Evolutionary conservation across 2,329 filamentous ascomycete genomes (phyloP).

Genomic region (Monosporascus cannonballus): DNA sequence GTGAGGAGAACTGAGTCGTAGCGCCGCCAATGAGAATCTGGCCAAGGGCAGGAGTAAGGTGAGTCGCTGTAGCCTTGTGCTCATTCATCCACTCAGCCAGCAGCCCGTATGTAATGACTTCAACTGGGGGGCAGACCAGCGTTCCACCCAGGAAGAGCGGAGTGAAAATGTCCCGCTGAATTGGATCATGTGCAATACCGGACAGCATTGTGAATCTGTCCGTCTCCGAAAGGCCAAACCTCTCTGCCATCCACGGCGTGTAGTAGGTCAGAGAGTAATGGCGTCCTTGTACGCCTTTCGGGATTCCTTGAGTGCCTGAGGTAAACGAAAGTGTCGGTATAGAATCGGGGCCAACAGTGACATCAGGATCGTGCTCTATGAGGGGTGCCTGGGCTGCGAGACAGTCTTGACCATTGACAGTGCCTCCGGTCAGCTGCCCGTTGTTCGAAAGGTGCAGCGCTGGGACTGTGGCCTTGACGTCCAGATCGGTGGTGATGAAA

Average conservation of each 20-base stretch:
- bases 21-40: conserved; percentile 82
- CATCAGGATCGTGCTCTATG: conserved; percentile 31
- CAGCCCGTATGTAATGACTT: conserved; percentile 77
- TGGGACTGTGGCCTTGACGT: conserved; percentile 67
- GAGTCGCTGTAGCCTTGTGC: conserved; percentile 70
- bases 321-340: conserved; percentile 69
- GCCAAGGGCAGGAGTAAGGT: conserved; percentile 90
- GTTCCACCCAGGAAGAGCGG: conserved; percentile 78
- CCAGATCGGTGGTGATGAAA: conserved; percentile 59
- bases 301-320: conserved; percentile 65
- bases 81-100: conserved; percentile 84
- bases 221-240: conserved; percentile 63
- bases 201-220: conserved; percentile 75
- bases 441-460: conserved; percentile 63
- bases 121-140: conserved; percentile 67
- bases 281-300: conserved; percentile 77
- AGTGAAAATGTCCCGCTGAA: conserved; percentile 73
- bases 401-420: conserved; percentile 57
- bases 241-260: conserved; percentile 85
- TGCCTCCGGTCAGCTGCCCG: conserved; percentile 63
- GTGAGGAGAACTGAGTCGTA: conserved; percentile 65
- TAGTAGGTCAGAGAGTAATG: conserved; percentile 81
- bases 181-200: conserved; percentile 71
- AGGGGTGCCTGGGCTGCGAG: conserved; percentile 51
- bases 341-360: conserved; percentile 80